A percentile compares a stretch with the other conserved stretches of the same genome.
phyloP scores from a whole-genome alignment of 106 monocot genomes.

The Platanthera guangdongensis region DNA sequence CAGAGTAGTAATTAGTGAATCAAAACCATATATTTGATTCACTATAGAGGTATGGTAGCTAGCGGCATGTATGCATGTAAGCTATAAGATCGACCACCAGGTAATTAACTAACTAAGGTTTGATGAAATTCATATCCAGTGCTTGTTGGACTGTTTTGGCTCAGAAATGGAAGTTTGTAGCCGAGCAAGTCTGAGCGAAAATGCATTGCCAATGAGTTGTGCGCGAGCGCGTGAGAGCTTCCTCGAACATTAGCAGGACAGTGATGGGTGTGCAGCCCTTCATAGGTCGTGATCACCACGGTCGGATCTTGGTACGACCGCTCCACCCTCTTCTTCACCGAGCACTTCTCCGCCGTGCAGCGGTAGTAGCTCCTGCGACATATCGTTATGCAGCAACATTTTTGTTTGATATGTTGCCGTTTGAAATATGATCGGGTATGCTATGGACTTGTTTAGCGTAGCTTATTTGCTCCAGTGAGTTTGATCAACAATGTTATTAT shows the following conservation, averaged over 20 bases:
- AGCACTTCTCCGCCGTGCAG: conserved; percentile 39
- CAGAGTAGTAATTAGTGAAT: too few species aligned
- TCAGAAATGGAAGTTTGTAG: not conserved
- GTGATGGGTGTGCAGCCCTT: conserved; percentile 50
- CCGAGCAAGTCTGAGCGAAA: not conserved
- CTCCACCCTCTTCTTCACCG: conserved; percentile 63
- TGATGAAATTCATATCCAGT: not conserved
- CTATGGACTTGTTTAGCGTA: not conserved
- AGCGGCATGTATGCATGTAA: too few species aligned
- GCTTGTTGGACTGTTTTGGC: not conserved
- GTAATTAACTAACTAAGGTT: too few species aligned
- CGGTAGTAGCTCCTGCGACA: conserved; percentile 62
- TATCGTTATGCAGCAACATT: not conserved
- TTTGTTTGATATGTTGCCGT: not conserved
- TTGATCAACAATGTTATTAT: too few species aligned
- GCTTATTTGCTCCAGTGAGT: not conserved
- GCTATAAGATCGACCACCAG: too few species aligned
- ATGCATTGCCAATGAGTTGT: not conserved
- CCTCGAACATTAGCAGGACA: conserved; percentile 27
- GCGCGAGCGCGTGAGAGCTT: not conserved
- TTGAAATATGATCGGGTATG: too few species aligned
- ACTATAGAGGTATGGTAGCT: too few species aligned
- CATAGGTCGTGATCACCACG: conserved; percentile 56
- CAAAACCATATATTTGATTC: too few species aligned
- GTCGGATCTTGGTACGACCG: conserved; percentile 34